Percentiles rank a stretch among this genome's conserved stretches.
These are phyloP conservation scores for Aspergillus sp. DNA, from an alignment of 2,329 filamentous ascomycete genomes.

Conservation along the genomic window DNA sequence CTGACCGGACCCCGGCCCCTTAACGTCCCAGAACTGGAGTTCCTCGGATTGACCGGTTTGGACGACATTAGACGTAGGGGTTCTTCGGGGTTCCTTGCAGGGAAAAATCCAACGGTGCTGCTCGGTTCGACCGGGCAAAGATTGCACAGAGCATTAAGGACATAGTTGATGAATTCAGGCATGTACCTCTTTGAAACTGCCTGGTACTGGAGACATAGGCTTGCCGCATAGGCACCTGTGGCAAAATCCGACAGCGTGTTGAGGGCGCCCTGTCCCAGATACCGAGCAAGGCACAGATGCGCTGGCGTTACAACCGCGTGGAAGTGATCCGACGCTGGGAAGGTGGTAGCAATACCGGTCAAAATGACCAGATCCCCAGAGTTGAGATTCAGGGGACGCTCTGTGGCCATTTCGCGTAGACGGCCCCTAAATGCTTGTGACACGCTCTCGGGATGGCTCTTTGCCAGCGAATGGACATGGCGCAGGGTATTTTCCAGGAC, in stretches of 20 bases:
- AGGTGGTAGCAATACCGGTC: constrained; percentile 73
- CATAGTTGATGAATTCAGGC: constrained; percentile 78
- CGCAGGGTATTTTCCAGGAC: constrained; percentile 72
- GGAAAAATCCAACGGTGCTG: constrained; percentile 48
- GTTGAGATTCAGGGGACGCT: constrained; percentile 42
- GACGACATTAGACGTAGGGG: constrained; percentile 41
- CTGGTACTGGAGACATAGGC: constrained; percentile 75
- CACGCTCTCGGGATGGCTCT: constrained; percentile 71
- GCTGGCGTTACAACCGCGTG: constrained; percentile 90
- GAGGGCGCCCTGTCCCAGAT: constrained; percentile 68
- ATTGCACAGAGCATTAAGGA: constrained; percentile 61
- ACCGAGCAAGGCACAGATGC: constrained; percentile 72
- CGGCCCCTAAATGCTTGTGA: constrained; percentile 68
- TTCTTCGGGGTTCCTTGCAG: constrained; percentile 48
- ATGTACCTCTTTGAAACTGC: constrained; percentile 74
- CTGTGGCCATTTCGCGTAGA: constrained; percentile 48
- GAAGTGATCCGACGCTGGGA: constrained; percentile 94
- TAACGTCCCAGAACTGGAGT: constrained; percentile 52
- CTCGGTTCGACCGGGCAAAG: constrained; percentile 50
- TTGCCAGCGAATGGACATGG: constrained; percentile 85
- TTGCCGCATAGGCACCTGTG: constrained; percentile 68
- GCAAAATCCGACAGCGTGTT: constrained; percentile 56
- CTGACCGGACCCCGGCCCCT: constrained; percentile 8
- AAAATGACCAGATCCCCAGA: constrained; percentile 74
- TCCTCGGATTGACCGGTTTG: constrained; percentile 35